Evolutionary conservation across 129 eudicot species (phyloP), one percentile per base, ranked within the genome.

Genomic region (Centrapalus pauciflorus): DNA sequence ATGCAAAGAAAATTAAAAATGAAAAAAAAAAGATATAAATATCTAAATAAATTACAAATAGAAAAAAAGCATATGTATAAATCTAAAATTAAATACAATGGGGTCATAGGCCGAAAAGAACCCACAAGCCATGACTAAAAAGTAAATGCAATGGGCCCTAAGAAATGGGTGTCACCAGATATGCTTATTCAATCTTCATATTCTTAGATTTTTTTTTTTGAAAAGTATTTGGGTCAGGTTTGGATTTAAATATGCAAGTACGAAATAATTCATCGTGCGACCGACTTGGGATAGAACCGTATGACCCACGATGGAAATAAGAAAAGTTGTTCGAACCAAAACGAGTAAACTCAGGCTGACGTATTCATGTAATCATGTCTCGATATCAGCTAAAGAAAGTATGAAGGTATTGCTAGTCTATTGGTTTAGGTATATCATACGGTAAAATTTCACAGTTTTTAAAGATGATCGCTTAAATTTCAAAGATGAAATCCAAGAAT

Each of bases 111-210:
- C 64, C 54, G 52, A 59, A 65, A 71, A 32, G 76, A 71, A 35
- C 55, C 77, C 77, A 64, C 67, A 59, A 65, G 66, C 50, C 50
- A 64, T 73, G 29, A 54, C 37, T 51, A 55, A 29, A 65, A 41
- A 74, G 58, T 64, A 62, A 49, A 73, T 41, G 58, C 46, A 41
- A 55, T 64, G 72, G 78, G 60, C 49, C 78, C 72, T 27, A 0
- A 55, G 5, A 64, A 28, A 55, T 74, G 48, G 78, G 56, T 74
- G 66, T 64, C 73, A 74, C 73, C 58, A 73, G 33, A 52, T 60
- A 32, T 57, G 62, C 41, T 61, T 67, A 37, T 54, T 43, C 52
- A 58, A 57, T 67, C 52, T 54, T 43, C 52, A 58, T 70, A 37
- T 20, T 16, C 32, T 34, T 41, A 55, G 72, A 74, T 55, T 41